Base-by-base conservation (phyloP, 352 stramenopile genomes). In the Phytopythium sindhum region DNA sequence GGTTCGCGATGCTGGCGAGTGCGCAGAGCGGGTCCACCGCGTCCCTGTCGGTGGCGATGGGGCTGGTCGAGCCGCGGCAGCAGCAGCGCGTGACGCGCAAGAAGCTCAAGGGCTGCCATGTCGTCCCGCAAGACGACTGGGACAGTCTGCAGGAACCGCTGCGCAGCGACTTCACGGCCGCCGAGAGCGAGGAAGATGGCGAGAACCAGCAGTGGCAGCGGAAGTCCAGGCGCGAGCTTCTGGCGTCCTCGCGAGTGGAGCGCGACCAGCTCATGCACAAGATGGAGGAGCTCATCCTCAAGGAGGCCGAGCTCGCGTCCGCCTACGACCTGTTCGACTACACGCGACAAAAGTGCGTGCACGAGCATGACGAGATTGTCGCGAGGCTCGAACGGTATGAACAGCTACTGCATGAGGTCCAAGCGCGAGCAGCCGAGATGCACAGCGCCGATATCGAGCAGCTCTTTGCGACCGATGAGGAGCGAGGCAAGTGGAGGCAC, bases 271-370 rank as follows among this genome's bases (percentile, higher is more conserved):
- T 90, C 37, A 82, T 87, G 76, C 78, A 72, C 60, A 66, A 75
- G 48, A 83, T 90, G 75, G 80, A 89, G 44, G 61, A 77, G 9
- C 64, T 91, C 28, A 75, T 86, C 47, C 63, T 91, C 24, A 80
- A 87, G 50, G 82, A 89, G 50, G 78, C 80, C 1, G 80, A 91
- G 35, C 63, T 89, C 15, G 67, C 71, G 51, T 87, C 81, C 0
- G 76, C 76, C 3, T 74, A 89, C 33, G 81, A 91, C 57, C 62
- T 80, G 41, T 77, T 89, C 17, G 81, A 87, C 55, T 88, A 81
- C 60, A 86, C 73, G 35, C 73, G 73, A 8, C 69, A 76, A 17
- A 70, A 72, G 23, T 85, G 72, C 17, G 57, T 67, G 0, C 59
- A 64, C 2, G 75, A 90, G 28, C 81, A 86, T 56, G 75, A 78